Conservation (phyloP, 768 basidiomycete genomes). For the Candolleomyces eurysporus region DNA sequence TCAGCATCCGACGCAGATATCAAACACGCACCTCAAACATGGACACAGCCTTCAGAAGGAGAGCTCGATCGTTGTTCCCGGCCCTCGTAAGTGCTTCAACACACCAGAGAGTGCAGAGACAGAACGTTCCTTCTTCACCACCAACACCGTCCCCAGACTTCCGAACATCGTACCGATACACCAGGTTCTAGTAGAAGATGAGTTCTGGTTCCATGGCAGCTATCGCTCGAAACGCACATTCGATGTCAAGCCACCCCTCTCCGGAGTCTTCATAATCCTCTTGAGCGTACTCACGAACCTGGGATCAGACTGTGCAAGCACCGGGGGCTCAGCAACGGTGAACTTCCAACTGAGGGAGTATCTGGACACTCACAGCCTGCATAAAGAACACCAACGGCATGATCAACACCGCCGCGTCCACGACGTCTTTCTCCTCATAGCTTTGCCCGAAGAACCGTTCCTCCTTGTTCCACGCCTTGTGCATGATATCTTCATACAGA, state of each 20-base stretch:
- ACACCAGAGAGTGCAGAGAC: slow-evolving; percentile 84
- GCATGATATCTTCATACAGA: slow-evolving; percentile 88
- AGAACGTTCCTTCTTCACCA: slow-evolving; percentile 94
- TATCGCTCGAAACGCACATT: slow-evolving; percentile 49
- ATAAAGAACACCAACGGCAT: slow-evolving; percentile 95
- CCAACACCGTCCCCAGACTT: slow-evolving; percentile 93
- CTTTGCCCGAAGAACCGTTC: slow-evolving; percentile 78
- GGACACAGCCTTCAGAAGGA: slow-evolving; percentile 66
- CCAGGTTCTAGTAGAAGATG: slow-evolving; percentile 58
- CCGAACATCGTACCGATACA: slow-evolving; percentile 85
- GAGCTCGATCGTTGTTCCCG: slow-evolving; percentile 67
- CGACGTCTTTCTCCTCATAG: slow-evolving; percentile 78
- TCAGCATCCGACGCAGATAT: not conserved
- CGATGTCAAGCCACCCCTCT: slow-evolving; percentile 87
- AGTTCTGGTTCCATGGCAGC: not conserved
- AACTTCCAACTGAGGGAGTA: not conserved
- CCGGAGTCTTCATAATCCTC: slow-evolving; percentile 80
- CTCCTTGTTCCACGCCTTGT: slow-evolving; percentile 78
- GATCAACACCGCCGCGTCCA: slow-evolving; percentile 88
- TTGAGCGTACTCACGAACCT: slow-evolving; percentile 85
- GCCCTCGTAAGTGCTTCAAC: slow-evolving; percentile 89
- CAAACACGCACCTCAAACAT: slow-evolving; percentile 81
- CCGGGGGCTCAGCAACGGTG: not conserved
- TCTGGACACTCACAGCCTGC: slow-evolving; percentile 53
- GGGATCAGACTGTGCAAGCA: slow-evolving; percentile 67